These are phyloP conservation scores for Acer campestre DNA, from an alignment of 345 rosid genomes.

Conservation along the genomic window DNA sequence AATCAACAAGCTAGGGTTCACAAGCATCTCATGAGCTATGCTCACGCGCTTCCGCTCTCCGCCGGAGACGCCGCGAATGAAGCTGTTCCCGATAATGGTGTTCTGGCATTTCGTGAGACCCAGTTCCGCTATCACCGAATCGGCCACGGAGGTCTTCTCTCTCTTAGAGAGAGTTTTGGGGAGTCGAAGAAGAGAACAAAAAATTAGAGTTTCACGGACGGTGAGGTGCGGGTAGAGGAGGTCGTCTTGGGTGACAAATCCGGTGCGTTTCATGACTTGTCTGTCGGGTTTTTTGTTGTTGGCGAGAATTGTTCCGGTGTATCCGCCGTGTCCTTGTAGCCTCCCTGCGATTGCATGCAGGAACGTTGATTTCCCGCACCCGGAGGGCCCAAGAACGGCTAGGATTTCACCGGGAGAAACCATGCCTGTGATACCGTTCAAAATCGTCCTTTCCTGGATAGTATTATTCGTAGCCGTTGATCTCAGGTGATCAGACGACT, in stretches of 20 bases:
- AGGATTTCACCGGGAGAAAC: constrained; percentile 85
- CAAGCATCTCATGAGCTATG: constrained; percentile 85
- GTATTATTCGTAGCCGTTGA: constrained; percentile 14
- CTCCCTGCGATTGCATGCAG: constrained; percentile 80
- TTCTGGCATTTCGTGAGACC: constrained; percentile 80
- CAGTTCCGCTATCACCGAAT: constrained; percentile 69
- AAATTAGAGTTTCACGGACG: constrained; percentile 83
- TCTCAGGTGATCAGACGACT: constrained; percentile 31
- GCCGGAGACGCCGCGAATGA: constrained; percentile 82
- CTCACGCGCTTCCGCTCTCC: constrained; percentile 90
- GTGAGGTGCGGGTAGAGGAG: constrained; percentile 84
- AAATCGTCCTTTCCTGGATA: constrained; percentile 55
- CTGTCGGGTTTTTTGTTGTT: constrained; percentile 55
- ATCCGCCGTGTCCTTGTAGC: constrained; percentile 46
- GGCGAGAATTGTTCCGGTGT: constrained; percentile 68
- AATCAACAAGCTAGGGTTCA: constrained; percentile 77
- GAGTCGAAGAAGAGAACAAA: constrained; percentile 72
- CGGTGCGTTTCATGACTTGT: constrained; percentile 63
- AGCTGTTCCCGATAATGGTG: constrained; percentile 81
- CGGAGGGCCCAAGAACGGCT: constrained; percentile 93
- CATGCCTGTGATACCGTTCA: constrained; percentile 72
- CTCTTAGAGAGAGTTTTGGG: constrained; percentile 47
- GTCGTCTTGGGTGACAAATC: constrained; percentile 92
- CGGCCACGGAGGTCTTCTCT: constrained; percentile 61
- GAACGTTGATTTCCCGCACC: constrained; percentile 93